Percentiles rank a stretch among this genome's conserved stretches.
These are phyloP conservation scores for Carnegiea gigantea DNA, from an alignment of 179 eudicot genomes.

Conservation along the genomic window DNA sequence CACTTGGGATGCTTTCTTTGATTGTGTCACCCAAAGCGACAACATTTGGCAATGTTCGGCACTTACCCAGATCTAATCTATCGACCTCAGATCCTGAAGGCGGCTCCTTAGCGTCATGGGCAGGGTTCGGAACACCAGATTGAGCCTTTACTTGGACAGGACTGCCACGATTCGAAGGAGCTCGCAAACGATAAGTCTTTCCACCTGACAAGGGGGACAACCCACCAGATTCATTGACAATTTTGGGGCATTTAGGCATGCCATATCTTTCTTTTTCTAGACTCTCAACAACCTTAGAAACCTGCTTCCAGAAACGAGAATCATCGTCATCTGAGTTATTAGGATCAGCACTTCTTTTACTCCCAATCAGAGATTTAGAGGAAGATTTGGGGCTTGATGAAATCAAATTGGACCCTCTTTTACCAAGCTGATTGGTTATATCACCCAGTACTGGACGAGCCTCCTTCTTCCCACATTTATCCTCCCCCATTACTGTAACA, in stretches of 20 bases:
- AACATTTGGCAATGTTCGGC: slow-evolving; percentile 10
- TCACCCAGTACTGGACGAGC: slow-evolving; percentile 50
- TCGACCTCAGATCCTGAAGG: slow-evolving; percentile 23
- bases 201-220: slow-evolving; percentile 44
- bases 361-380: slow-evolving; percentile 28
- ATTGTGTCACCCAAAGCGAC: slow-evolving; percentile 22
- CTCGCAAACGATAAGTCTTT: slow-evolving; percentile 33
- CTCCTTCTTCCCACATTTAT: slow-evolving; percentile 35
- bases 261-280: slow-evolving; percentile 34
- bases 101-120: slow-evolving; percentile 23
- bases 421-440: slow-evolving; percentile 59
- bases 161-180: slow-evolving; percentile 30
- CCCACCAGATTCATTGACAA: slow-evolving; percentile 21
- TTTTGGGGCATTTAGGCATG: slow-evolving; percentile 27
- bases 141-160: slow-evolving; percentile 32
- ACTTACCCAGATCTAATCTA: slow-evolving; percentile 17
- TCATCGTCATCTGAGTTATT: slow-evolving; percentile 19
- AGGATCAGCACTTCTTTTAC: slow-evolving; percentile 12
- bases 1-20: slow-evolving; percentile 21
- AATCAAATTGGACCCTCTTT: slow-evolving; percentile 40
- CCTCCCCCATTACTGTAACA: slow-evolving; percentile 43
- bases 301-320: slow-evolving; percentile 40
- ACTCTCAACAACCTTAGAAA: slow-evolving; percentile 38
- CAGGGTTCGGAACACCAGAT: slow-evolving; percentile 19
- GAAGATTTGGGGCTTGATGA: slow-evolving; percentile 26